Percentiles rank a stretch among this genome's conserved stretches.
phyloP scores from a whole-genome alignment of 2,329 filamentous ascomycete genomes.

The Aspergillus sp. region DNA sequence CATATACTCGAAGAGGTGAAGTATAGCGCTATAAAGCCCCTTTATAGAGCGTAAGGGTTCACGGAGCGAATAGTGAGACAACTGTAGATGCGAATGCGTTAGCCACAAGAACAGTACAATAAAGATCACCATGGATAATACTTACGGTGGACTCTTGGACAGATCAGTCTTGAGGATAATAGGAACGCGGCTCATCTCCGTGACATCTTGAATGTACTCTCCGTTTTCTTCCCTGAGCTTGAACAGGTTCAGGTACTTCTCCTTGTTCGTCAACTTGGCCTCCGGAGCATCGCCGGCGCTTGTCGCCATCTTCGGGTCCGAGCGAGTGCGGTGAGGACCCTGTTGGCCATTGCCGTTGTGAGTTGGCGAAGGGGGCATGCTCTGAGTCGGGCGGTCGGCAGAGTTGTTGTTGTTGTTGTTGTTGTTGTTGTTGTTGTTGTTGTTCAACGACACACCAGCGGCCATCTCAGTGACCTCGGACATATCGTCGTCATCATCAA shows the following conservation, averaged over 20 bases:
- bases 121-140: constrained; percentile 26
- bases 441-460: constrained; percentile 77
- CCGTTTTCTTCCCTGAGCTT: constrained; percentile 84
- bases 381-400: constrained; percentile 83
- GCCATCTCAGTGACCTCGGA: constrained; percentile 87
- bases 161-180: constrained; percentile 97
- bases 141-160: constrained; percentile 98
- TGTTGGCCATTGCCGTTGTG: constrained; percentile 63
- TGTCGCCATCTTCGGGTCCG: constrained; percentile 82
- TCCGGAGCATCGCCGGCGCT: constrained; percentile 62
- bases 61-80: constrained; percentile 47
- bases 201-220: constrained; percentile 96
- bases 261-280: constrained; percentile 79
- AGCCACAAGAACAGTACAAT: constrained; percentile 10
- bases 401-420: constrained; percentile 42
- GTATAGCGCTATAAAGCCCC: constrained; percentile 5
- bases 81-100: constrained; percentile 21
- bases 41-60: constrained; percentile 45
- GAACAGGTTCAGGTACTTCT: constrained; percentile 91
- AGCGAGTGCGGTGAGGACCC: constrained; percentile 77
- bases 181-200: constrained; percentile 95
- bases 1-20: constrained; percentile 17
- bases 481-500: constrained; percentile 82
- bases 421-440: constrained; percentile 42
- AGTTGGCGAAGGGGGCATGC: constrained; percentile 84